Percentiles rank a stretch among this genome's conserved stretches.
Conservation (phyloP, 805 yeast species). For the Tetrapisispora fleetii region DNA sequence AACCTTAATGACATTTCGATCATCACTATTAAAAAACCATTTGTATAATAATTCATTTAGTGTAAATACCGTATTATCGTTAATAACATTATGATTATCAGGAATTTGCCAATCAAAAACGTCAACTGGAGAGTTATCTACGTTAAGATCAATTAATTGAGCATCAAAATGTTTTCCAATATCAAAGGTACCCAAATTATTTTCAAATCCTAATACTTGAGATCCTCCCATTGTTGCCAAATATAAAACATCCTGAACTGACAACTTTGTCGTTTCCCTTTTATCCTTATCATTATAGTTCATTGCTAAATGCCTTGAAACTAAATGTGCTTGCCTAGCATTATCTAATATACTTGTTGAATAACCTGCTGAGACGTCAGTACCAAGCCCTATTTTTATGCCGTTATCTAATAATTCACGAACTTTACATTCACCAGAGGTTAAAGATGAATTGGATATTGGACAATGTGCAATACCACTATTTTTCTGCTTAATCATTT, state of each 20-base stretch:
- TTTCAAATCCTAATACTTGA: slow-evolving; percentile 48
- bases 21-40: slow-evolving; percentile 94
- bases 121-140: slow-evolving; percentile 54
- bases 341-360: slow-evolving; percentile 53
- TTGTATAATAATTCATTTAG: slow-evolving; percentile 53
- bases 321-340: slow-evolving; percentile 62
- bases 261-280: slow-evolving; percentile 37
- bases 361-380: slow-evolving; percentile 73
- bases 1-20: slow-evolving; percentile 70
- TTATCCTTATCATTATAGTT: slow-evolving; percentile 32
- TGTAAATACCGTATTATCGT: slow-evolving; percentile 1
- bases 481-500: slow-evolving; percentile 41
- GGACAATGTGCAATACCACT: slow-evolving; percentile 92
- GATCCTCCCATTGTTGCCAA: slow-evolving; percentile 92
- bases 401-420: slow-evolving; percentile 53
- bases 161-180: slow-evolving; percentile 78
- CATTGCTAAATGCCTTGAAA: slow-evolving; percentile 64
- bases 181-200: slow-evolving; percentile 57
- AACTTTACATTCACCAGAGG: slow-evolving; percentile 85
- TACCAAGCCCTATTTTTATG: slow-evolving; percentile 72
- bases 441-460: slow-evolving; percentile 73
- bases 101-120: slow-evolving; percentile 61
- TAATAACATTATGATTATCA: slow-evolving; percentile 2
- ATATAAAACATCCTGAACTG: slow-evolving; percentile 62
- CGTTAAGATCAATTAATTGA: slow-evolving; percentile 58